Base-by-base conservation (phyloP, 164 flowering plant species). In the Warburgia ugandensis region DNA sequence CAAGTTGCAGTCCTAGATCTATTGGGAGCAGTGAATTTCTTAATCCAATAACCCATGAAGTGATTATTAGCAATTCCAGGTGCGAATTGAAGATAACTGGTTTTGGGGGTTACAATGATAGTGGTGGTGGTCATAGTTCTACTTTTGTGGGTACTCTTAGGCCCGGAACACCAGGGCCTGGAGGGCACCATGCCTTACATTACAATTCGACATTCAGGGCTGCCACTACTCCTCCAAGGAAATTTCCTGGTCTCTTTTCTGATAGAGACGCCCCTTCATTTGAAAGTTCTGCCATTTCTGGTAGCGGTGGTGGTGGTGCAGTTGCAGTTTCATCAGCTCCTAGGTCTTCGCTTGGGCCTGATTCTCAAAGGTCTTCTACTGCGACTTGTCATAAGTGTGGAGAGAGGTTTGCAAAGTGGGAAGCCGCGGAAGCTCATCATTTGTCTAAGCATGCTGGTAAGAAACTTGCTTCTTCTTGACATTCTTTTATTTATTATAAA, bases 101-200 rank as follows among this genome's bases (percentile, higher is more conserved):
- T 16, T 73, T 61, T 64, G 72, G 74, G 14, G 79, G 73, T 11
- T 58, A 47, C 56, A 66, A 59, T 27, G 76, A 75, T 29, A 62
- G 56, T 20, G 58, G 64, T 32, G 68, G 64, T 46, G 65, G 60
- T 36, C 66, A 44, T 19, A 68, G 59, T 31, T 76, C 94, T 21
- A 65, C 77, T 0, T 86, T 76, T 71, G 79, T 84, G 55, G 96
- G 90, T n/a, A 85, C 87, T 3, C 67, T 91, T 19, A 76, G 73
- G 74, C 98, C 96, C 10, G 98, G 96, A 1, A 88, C 96, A 5
- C 95, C 97, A 57, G 95, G 94, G 10, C 97, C 97, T 55, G 89
- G 90, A 43, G 85, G 90, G 42, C 73, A 73, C 62, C 73, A 74
- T 40, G 59, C 77, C 49, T 67, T 77, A 76, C 84, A 79, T 45